phyloP scores from a whole-genome alignment of 352 stramenopile genomes.

The Phytophthora agathidicida region DNA sequence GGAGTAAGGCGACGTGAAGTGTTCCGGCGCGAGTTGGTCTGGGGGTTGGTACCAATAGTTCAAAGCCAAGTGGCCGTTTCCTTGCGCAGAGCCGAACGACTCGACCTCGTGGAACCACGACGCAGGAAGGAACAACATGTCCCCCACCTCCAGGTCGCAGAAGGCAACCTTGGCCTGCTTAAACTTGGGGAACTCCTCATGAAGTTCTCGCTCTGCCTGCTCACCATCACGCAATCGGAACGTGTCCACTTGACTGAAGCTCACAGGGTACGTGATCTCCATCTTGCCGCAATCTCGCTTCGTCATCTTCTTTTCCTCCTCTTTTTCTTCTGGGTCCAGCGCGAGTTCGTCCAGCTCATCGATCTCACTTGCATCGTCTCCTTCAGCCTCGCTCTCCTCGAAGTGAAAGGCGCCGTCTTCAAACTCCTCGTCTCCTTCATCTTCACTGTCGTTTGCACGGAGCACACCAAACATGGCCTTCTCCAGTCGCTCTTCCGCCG shows the following conservation, averaged over 20 bases:
- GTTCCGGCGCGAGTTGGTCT: conserved; percentile 48
- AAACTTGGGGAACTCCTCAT: conserved; percentile 67
- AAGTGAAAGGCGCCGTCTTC: conserved; percentile 52
- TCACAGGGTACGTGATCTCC: conserved; percentile 72
- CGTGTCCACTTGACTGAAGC: conserved; percentile 80
- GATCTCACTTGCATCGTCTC: conserved; percentile 49
- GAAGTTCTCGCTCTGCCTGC: conserved; percentile 36
- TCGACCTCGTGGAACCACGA: conserved; percentile 98
- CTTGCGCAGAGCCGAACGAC: conserved; percentile 63
- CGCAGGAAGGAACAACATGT: conserved; percentile 97
- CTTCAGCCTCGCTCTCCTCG: conserved; percentile 68
- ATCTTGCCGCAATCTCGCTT: conserved; percentile 46
- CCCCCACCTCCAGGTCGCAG: conserved; percentile 87
- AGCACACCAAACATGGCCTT: conserved; percentile 82
- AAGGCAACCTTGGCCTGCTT: conserved; percentile 58
- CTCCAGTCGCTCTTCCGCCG: conserved; percentile 68
- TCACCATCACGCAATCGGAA: conserved; percentile 40
- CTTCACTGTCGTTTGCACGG: conserved; percentile 56
- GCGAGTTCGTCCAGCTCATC: conserved; percentile 61
- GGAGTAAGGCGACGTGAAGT: conserved; percentile 77
- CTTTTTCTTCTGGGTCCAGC: conserved; percentile 46
- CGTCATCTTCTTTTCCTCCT: conserved; percentile 28
- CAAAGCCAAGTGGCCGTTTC: conserved; percentile 79
- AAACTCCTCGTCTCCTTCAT: conserved; percentile 55
- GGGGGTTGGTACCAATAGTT: conserved; percentile 93